phyloP scores from a whole-genome alignment of 352 stramenopile species.

The Phytophthora fragariaefolia region DNA sequence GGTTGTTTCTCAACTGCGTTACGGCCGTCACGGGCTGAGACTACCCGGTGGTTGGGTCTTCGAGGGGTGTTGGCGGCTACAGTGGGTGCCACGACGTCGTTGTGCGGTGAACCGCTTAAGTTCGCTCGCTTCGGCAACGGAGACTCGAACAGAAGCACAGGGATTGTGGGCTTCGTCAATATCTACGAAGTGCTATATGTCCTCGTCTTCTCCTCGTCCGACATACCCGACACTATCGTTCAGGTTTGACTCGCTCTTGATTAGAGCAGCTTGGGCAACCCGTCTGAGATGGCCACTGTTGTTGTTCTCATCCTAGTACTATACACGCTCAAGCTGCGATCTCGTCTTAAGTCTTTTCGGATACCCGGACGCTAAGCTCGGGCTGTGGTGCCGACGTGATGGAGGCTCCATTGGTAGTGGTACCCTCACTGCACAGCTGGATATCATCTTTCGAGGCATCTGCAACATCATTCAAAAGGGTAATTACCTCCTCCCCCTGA shows the following conservation, averaged over 20 bases:
- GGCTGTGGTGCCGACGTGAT: constrained; percentile 22
- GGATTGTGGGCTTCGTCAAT: constrained; percentile 53
- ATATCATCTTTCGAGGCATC: constrained; percentile 34
- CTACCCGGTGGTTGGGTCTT: constrained; percentile 46
- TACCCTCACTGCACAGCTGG: constrained; percentile 32
- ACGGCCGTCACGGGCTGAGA: not conserved
- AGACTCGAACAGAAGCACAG: constrained; percentile 5
- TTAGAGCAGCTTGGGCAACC: not conserved
- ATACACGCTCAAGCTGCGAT: constrained; percentile 57
- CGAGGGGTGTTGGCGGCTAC: constrained; percentile 65
- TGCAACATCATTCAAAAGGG: constrained; percentile 35
- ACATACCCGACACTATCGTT: constrained; percentile 17
- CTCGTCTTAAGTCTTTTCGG: constrained; percentile 61
- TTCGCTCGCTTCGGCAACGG: constrained; percentile 40
- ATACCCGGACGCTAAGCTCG: constrained; percentile 51
- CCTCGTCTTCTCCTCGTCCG: constrained; percentile 42
- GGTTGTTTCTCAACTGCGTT: constrained; percentile 19
- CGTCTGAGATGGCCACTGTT: not conserved
- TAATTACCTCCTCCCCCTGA: constrained; percentile 11
- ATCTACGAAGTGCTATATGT: constrained; percentile 64
- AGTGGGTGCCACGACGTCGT: constrained; percentile 53
- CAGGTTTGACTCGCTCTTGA: constrained; percentile 25
- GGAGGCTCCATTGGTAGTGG: constrained; percentile 19
- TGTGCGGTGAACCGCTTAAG: constrained; percentile 55
- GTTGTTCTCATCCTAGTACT: constrained; percentile 58